Percentiles rank a stretch among this genome's conserved stretches.
These are phyloP conservation scores for Combretum micranthum DNA, from an alignment of 345 rosid species.

Conservation along the genomic window DNA sequence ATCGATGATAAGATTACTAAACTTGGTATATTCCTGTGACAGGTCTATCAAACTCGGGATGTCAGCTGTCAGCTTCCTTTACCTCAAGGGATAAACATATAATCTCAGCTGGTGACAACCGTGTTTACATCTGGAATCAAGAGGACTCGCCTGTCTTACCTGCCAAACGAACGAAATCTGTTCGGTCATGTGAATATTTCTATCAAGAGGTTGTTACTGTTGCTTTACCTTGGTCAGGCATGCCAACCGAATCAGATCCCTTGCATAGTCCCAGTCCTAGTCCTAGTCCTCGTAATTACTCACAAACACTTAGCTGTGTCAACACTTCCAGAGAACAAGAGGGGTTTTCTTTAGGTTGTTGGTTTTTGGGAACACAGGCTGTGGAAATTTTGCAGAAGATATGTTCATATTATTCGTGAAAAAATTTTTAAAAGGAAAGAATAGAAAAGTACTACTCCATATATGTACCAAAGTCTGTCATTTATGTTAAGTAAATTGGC, in stretches of 20 bases:
- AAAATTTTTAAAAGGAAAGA: too few relatives aligned
- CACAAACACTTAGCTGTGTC: slow-evolving; percentile 7
- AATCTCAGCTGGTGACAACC: slow-evolving; percentile 70
- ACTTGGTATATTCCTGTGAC: not conserved
- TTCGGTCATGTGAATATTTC: slow-evolving; percentile 67
- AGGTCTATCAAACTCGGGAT: slow-evolving; percentile 55
- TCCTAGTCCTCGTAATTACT: slow-evolving; percentile 2
- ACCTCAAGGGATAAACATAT: slow-evolving; percentile 61
- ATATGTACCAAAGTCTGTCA: too few relatives aligned
- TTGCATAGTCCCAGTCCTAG: too few relatives aligned
- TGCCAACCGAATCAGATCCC: slow-evolving; percentile 8
- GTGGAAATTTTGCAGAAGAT: too few relatives aligned
- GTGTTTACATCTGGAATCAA: slow-evolving; percentile 71
- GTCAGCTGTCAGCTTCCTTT: slow-evolving; percentile 77
- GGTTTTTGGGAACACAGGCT: slow-evolving; percentile 24
- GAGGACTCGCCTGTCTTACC: slow-evolving; percentile 20
- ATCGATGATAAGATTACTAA: slow-evolving; percentile 7
- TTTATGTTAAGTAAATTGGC: too few relatives aligned
- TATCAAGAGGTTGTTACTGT: slow-evolving; percentile 48
- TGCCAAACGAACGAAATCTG: slow-evolving; percentile 28
- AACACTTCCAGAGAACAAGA: slow-evolving; percentile 25
- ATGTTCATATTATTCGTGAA: too few relatives aligned
- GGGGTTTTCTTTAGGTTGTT: slow-evolving; percentile 40
- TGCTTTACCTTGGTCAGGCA: slow-evolving; percentile 56
- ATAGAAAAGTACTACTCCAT: too few relatives aligned